These are phyloP conservation scores for Suhomyces yuchorum DNA, from an alignment of 1,139 yeast species.

Conservation along the genomic window DNA sequence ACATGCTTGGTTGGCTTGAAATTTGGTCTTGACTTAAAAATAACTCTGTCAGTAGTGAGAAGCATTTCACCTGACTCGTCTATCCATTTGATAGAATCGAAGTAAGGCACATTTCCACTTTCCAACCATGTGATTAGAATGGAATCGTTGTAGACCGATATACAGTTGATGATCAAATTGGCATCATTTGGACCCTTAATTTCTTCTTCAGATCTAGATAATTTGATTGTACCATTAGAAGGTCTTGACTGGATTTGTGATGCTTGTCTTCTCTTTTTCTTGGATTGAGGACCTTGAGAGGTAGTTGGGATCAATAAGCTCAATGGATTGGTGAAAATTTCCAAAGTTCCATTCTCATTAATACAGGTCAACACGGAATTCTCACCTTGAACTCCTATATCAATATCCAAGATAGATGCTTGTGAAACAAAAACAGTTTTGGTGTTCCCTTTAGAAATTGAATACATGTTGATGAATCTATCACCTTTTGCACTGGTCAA, in stretches of 20 bases:
- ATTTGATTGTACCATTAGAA: slow-evolving; percentile 42
- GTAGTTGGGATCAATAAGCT: slow-evolving; percentile 20
- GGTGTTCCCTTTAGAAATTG: slow-evolving; percentile 45
- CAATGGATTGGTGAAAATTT: slow-evolving; percentile 62
- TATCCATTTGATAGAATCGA: slow-evolving; percentile 61
- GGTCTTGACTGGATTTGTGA: slow-evolving; percentile 49
- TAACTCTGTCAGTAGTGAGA: slow-evolving; percentile 27
- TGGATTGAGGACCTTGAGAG: slow-evolving; percentile 24
- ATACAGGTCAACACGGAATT: slow-evolving; percentile 53
- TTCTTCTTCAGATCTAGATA: slow-evolving; percentile 48
- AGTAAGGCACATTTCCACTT: slow-evolving; percentile 62
- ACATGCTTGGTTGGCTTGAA: slow-evolving; percentile 40
- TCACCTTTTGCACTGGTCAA: slow-evolving; percentile 75
- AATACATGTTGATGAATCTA: slow-evolving; percentile 74
- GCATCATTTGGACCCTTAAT: slow-evolving; percentile 36
- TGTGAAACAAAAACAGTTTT: slow-evolving; percentile 65
- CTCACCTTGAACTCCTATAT: slow-evolving; percentile 38
- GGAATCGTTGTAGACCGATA: slow-evolving; percentile 38
- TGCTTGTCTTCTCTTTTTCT: slow-evolving; percentile 38
- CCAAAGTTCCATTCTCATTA: slow-evolving; percentile 71
- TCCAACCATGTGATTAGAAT: slow-evolving; percentile 71
- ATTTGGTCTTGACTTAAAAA: slow-evolving; percentile 45
- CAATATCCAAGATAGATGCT: slow-evolving; percentile 52
- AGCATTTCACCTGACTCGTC: slow-evolving; percentile 34
- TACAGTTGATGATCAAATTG: slow-evolving; percentile 44